Evolutionary conservation across 768 basidiomycete species (phyloP).

Genomic region (Xerocomellus dryophilus): DNA sequence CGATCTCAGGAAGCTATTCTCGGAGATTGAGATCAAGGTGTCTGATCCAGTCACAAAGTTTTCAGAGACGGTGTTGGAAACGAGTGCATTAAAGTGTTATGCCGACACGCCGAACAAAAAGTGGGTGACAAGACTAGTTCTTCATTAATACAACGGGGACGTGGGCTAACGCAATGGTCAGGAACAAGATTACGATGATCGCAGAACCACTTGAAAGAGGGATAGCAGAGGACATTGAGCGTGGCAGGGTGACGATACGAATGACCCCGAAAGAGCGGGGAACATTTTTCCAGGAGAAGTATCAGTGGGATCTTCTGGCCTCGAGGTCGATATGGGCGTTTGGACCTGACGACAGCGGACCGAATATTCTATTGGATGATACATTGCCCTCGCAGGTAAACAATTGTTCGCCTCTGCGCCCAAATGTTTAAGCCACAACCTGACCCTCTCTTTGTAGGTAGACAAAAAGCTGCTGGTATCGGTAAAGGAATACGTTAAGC

Average conservation of each 20-base stretch:
- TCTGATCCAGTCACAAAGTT: conserved; percentile 99
- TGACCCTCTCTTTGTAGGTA: conserved; percentile 45
- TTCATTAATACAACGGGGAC: conserved; percentile 6
- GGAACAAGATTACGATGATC: conserved; percentile 99
- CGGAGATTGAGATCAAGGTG: conserved; percentile 99
- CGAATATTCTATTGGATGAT: conserved; percentile 93
- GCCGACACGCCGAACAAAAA: conserved; percentile 99
- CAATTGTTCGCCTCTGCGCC: background rate
- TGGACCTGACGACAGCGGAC: conserved; percentile 92
- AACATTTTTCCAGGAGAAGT: conserved; percentile 93
- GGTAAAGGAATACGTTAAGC: conserved; percentile 94
- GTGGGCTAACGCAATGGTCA: conserved; percentile 33
- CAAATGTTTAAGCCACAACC: background rate
- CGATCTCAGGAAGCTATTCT: conserved; percentile 85
- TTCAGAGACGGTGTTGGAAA: conserved; percentile 97
- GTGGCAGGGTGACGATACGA: conserved; percentile 87
- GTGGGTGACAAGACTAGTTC: conserved; percentile 44
- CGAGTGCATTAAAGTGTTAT: conserved; percentile 96
- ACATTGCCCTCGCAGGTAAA: conserved; percentile 89
- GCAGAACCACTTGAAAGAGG: conserved; percentile 96
- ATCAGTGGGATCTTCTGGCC: conserved; percentile 97
- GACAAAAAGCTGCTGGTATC: conserved; percentile 90
- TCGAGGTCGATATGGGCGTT: conserved; percentile 99
- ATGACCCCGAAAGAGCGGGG: conserved; percentile 96
- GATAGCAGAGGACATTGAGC: conserved; percentile 94